phyloP scores from a whole-genome alignment of 1,139 yeast species.

The Geotrichum histeridarum region DNA sequence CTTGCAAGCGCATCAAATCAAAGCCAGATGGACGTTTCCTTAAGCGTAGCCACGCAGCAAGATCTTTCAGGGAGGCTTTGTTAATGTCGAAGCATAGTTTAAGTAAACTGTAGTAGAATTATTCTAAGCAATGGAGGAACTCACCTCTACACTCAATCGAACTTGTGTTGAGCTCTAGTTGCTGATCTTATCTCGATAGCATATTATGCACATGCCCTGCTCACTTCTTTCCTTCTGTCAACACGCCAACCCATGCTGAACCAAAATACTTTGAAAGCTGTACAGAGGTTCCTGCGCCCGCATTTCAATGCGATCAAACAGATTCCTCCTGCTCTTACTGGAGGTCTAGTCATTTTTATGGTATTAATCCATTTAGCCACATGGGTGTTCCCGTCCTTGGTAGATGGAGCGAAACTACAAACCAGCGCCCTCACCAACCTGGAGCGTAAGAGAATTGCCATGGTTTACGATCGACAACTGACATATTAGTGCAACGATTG shows the following conservation, averaged over 20 bases:
- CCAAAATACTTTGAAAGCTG: conserved; percentile 1
- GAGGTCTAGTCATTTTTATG: conserved; percentile 57
- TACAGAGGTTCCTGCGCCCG: conserved; percentile 13
- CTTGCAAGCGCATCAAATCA: too few species aligned
- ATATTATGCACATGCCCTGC: too few species aligned
- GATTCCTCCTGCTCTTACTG: conserved; percentile 59
- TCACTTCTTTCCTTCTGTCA: too few species aligned
- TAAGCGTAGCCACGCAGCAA: too few species aligned
- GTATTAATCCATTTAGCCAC: conserved; percentile 41
- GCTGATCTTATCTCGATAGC: too few species aligned
- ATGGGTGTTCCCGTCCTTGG: conserved; percentile 33
- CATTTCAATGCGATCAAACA: conserved; percentile 14
- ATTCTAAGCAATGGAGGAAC: too few species aligned
- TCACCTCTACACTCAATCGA: too few species aligned
- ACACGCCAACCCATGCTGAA: conserved; percentile 6
- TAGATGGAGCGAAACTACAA: conserved; percentile 43
- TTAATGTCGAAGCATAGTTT: too few species aligned
- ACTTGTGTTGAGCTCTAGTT: too few species aligned
- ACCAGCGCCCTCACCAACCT: conserved; percentile 55
- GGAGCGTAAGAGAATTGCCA: conserved; percentile 36
- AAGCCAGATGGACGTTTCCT: too few species aligned
- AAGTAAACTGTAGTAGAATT: too few species aligned
- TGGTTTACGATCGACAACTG: background rate
- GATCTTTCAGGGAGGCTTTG: too few species aligned
- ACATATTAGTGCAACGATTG: conserved; percentile 47